phyloP scores from a whole-genome alignment of 208 protist species.

The Leishmania mexicana region DNA sequence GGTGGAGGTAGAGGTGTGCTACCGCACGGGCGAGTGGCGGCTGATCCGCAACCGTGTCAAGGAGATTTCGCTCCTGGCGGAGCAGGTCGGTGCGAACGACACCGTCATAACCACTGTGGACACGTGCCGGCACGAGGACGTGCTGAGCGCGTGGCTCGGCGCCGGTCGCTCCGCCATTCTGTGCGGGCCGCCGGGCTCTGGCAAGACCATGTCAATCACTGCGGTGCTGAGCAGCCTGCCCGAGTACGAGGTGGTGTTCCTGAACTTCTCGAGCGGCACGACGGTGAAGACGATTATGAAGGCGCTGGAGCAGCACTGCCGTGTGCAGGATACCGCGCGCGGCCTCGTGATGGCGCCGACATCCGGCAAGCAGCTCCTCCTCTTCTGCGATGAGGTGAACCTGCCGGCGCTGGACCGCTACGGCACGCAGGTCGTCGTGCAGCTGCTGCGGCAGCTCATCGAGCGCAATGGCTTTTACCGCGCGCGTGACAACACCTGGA shows the following conservation, averaged over 20 bases:
- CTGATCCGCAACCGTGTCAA: constrained; percentile 75
- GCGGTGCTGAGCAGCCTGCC: constrained; percentile 86
- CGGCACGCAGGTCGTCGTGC: constrained; percentile 98
- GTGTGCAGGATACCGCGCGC: constrained; percentile 88
- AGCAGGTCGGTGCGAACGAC: constrained; percentile 93
- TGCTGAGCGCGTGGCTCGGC: constrained; percentile 96
- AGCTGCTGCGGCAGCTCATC: constrained; percentile 98
- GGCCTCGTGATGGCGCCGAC: constrained; percentile 92
- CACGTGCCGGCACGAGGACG: constrained; percentile 96
- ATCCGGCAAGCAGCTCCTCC: constrained; percentile 94
- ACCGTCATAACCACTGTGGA: constrained; percentile 99
- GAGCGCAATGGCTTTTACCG: constrained; percentile 98
- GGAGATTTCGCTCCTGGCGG: constrained; percentile 86
- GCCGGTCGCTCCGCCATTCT: constrained; percentile 95
- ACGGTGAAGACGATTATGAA: constrained; percentile 96
- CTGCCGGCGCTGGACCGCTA: constrained; percentile 97
- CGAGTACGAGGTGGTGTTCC: constrained; percentile 95
- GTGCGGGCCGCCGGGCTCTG: constrained; percentile 98
- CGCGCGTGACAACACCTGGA: constrained; percentile 91
- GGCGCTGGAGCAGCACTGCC: constrained; percentile 98
- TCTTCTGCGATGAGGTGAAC: constrained; percentile 99
- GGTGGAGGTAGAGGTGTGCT: constrained; percentile 86
- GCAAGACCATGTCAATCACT: constrained; percentile 99
- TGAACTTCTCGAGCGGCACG: constrained; percentile 99
- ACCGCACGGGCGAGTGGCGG: constrained; percentile 81